Conservation (phyloP, 768 basidiomycete species). For the Phaeolepiota aurea region DNA sequence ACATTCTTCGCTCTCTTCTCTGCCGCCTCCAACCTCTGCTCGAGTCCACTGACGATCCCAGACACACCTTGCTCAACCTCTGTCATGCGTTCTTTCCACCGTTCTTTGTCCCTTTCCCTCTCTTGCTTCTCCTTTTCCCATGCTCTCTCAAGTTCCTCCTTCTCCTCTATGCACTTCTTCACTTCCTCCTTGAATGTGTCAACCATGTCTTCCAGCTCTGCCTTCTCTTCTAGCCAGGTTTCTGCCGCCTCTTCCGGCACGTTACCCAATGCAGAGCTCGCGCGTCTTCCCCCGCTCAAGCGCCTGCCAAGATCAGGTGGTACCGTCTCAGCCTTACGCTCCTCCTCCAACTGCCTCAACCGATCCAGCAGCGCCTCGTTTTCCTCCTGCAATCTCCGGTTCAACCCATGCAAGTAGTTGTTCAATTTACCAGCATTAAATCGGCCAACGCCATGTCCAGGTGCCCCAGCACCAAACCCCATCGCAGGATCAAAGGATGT, state of each 20-base stretch:
- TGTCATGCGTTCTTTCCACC: conserved; percentile 62
- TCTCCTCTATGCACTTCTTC: conserved; percentile 35
- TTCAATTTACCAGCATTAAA: conserved; percentile 87
- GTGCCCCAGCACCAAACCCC: conserved; percentile 57
- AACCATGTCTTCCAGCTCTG: conserved; percentile 44
- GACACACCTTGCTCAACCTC: conserved; percentile 68
- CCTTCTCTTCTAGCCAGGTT: conserved; percentile 66
- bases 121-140: conserved; percentile 49
- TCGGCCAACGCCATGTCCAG: conserved; percentile 58
- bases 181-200: conserved; percentile 41
- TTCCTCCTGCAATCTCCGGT: conserved; percentile 77
- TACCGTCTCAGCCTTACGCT: conserved; percentile 19
- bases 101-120: conserved; percentile 56
- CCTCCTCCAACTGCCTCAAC: conserved; percentile 46
- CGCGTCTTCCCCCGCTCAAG: conserved; percentile 31
- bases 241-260: conserved; percentile 63
- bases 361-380: conserved; percentile 59
- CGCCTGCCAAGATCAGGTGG: conserved; percentile 31
- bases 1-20: conserved; percentile 36
- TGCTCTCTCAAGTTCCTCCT: conserved; percentile 33
- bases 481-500: conserved; percentile 84
- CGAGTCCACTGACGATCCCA: conserved; percentile 57
- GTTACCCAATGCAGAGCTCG: conserved; percentile 39
- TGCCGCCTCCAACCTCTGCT: conserved; percentile 42
- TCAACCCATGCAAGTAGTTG: conserved; percentile 77